A percentile compares a stretch with the other conserved stretches of the same genome.
These are phyloP conservation scores for Cydonia oblonga DNA, from an alignment of 331 rosid genomes.

Conservation along the genomic window DNA sequence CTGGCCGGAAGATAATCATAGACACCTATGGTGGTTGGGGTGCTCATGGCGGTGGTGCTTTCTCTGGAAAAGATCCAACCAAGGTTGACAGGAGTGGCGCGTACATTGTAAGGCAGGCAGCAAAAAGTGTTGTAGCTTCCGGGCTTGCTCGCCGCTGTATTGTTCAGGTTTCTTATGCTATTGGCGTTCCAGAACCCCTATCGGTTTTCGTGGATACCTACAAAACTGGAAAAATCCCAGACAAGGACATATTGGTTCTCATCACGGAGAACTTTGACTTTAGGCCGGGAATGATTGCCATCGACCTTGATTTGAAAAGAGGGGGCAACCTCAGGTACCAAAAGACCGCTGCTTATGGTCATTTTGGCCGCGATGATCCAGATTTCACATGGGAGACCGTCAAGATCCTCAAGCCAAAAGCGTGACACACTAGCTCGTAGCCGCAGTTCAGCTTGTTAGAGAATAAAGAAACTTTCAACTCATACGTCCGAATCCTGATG, in stretches of 20 bases:
- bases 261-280: conserved; percentile 71
- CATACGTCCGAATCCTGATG: conserved; percentile 8
- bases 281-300: conserved; percentile 85
- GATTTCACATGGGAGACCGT: conserved; percentile 89
- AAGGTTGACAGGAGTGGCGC: conserved; percentile 87
- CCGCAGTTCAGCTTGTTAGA: conserved; percentile 16
- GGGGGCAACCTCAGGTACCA: conserved; percentile 80
- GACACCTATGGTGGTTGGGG: conserved; percentile 96
- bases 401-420: conserved; percentile 67
- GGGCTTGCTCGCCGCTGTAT: conserved; percentile 79
- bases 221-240: conserved; percentile 69
- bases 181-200: conserved; percentile 76
- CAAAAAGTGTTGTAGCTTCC: conserved; percentile 78
- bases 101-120: conserved; percentile 83
- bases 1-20: conserved; percentile 78
- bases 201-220: conserved; percentile 69
- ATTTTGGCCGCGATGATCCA: conserved; percentile 75
- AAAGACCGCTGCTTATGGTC: conserved; percentile 90
- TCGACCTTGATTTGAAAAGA: conserved; percentile 65
- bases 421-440: conserved; percentile 20
- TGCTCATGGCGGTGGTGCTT: conserved; percentile 97
- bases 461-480: conserved; percentile 31
- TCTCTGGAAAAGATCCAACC: conserved; percentile 89
- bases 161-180: conserved; percentile 91
- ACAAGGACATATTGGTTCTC: conserved; percentile 51